Evolutionary conservation across 2,329 filamentous ascomycete genomes (phyloP), one percentile per base, ranked within the genome.

Genomic region (Phoma sp.): DNA sequence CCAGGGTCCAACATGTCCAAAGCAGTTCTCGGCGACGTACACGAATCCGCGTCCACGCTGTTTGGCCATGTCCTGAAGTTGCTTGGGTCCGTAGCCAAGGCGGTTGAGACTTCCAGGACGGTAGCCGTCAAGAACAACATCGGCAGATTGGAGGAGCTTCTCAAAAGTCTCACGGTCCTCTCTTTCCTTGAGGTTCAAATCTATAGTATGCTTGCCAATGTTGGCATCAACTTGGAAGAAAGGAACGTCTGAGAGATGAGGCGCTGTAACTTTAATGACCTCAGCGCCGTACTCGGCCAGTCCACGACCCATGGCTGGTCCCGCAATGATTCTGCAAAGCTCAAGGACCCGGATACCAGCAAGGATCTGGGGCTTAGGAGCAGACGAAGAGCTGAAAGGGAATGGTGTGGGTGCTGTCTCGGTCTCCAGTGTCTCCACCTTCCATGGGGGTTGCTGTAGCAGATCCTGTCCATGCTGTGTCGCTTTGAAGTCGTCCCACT

Each of bases 231-330:
- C 82, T 62, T 90, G 87, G 72, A 90, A 90, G 73, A 88, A 88
- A 0, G 87, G 86, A 1, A 91, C 85, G 56, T 91, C 88, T 4
- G 84, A 84, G n/a, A 92, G 78, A 38, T 84, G 77, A 0, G 86
- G 83, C 7, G 84, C 85, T 2, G 88, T 91, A 38, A 92, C 80
- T 64, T 91, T 89, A 60, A 92, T 80, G 0, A 92, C 88, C 47
- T 87, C 83, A 7, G 89, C 89, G 2, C 90, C 90, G 67, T 91
- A 88, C 57, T 90, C 89, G n/a, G 87, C 88, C 0, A 92, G 80
- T 1, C 86, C 86, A 25, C 88, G 84, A 3, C 85, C 85, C 60
- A 92, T 86, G 4, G 87, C 84, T n/a, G 89, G 89, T 0, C 88
- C 89, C 3, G 89, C 89, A 59, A 92, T 91, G 65, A 92, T 87